Percentiles rank a stretch among this genome's conserved stretches.
These are phyloP conservation scores for Ricinus communis DNA, from an alignment of 345 rosid species.

Conservation along the genomic window DNA sequence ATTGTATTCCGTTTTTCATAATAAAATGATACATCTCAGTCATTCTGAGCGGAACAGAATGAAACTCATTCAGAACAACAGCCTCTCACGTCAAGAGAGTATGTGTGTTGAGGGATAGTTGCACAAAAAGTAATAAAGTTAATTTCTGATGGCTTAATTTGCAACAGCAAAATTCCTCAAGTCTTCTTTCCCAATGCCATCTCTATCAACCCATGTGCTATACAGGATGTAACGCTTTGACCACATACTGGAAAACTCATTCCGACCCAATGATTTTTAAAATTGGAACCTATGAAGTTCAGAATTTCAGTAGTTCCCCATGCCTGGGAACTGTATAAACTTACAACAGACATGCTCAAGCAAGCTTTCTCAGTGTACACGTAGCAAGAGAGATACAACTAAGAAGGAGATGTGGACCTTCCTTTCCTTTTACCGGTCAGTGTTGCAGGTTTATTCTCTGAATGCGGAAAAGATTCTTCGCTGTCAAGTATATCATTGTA, in stretches of 20 bases:
- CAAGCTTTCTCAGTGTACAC: no score
- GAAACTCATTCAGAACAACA: no score
- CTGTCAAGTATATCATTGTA: constrained; percentile 7
- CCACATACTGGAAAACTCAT: background rate
- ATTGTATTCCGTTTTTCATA: no score
- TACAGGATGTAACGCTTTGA: background rate
- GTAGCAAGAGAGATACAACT: no score
- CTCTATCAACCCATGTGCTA: background rate
- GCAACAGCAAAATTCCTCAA: background rate
- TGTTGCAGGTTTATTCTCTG: constrained; percentile 10
- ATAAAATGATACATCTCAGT: no score
- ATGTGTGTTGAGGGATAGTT: no score
- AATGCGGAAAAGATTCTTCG: constrained; percentile 8
- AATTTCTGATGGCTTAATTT: background rate
- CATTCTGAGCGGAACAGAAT: no score
- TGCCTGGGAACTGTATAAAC: background rate
- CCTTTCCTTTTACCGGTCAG: constrained; percentile 40
- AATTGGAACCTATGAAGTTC: no score
- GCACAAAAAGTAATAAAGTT: background rate
- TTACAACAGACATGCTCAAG: background rate
- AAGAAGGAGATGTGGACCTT: constrained; percentile 26
- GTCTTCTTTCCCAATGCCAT: background rate
- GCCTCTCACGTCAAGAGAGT: no score
- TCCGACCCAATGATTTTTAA: no score
- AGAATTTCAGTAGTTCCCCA: background rate